phyloP scores from a whole-genome alignment of 805 yeast genomes.

The Danielia reshetovae region DNA sequence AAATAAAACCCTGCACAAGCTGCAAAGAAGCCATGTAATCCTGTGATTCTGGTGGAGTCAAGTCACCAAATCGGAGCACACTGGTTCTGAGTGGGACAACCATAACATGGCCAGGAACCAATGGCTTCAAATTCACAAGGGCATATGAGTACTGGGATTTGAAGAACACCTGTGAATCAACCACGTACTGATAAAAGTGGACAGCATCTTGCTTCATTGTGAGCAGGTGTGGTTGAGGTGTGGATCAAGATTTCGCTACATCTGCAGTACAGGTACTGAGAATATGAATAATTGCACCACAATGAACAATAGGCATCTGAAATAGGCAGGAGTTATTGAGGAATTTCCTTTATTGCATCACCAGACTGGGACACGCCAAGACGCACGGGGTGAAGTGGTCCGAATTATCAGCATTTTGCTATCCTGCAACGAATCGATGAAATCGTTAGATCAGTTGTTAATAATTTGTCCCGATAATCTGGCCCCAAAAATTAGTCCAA shows the following conservation, averaged over 20 bases:
- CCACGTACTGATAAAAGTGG: slow-evolving; percentile 50
- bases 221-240: background rate
- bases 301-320: too few relatives aligned
- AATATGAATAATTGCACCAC: too few relatives aligned
- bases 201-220: slow-evolving; percentile 24
- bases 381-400: too few relatives aligned
- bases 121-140: slow-evolving; percentile 85
- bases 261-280: background rate
- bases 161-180: slow-evolving; percentile 56
- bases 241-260: background rate
- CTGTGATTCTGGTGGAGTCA: slow-evolving; percentile 63
- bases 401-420: too few relatives aligned
- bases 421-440: too few relatives aligned
- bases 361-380: too few relatives aligned
- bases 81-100: slow-evolving; percentile 72
- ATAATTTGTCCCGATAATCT: too few relatives aligned
- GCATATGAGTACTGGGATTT: slow-evolving; percentile 70
- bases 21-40: slow-evolving; percentile 82
- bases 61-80: slow-evolving; percentile 63
- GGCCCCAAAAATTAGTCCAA: background rate
- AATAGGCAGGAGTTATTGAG: too few relatives aligned
- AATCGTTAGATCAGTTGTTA: too few relatives aligned
- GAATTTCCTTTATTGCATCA: background rate
- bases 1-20: slow-evolving; percentile 63
- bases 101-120: slow-evolving; percentile 88